Evolutionary conservation across 176 grass and related monocot species (phyloP), one percentile per base, ranked within the genome.

Genomic region (Aegilops tauschii): DNA sequence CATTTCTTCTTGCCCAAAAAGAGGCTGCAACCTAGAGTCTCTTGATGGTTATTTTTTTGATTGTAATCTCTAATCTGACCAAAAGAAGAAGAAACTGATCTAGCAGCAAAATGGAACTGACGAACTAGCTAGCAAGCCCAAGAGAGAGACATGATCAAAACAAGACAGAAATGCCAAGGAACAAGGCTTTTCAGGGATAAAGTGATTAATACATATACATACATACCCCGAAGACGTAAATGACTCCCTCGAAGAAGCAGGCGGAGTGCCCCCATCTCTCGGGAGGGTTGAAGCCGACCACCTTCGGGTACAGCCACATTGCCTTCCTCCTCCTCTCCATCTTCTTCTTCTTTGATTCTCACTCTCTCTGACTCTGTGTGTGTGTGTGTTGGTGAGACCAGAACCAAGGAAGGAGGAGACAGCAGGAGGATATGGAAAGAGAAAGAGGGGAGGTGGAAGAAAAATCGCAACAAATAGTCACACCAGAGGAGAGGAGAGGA

Each of bases 191-290:
- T 61, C 9, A 8, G 2, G 18, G 67, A 39, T 76, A 39, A 39
- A 39, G 36, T 39, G 36, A 39, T 39, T 39, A 36, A 39, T 39
- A 39, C 8, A 49, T 14, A 50, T 50, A 50, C 14, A 49, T 49
- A 61, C 89, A 40, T 94, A 99, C 97, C 92, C 94, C 97, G 67
- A 99, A 99, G 56, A 96, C 86, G 76, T 96, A 99, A 59, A 99
- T 77, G 61, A 85, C 79, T 12, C 94, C 89, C 62, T 96, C 62
- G 78, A 93, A 96, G 92, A 94, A 96, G 82, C 97, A 99, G 10
- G 97, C 94, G 21, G 94, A 94, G 83, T 99, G 97, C 54, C 97
- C 97, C 97, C 97, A 99, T 86, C 97, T 91, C 90, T 99, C 94
- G 11, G 94, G 88, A 50, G 97, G 97, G 63, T 96, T 94, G 85